phyloP scores from a whole-genome alignment of 345 rosid genomes.

The Pugionium dolabratum region DNA sequence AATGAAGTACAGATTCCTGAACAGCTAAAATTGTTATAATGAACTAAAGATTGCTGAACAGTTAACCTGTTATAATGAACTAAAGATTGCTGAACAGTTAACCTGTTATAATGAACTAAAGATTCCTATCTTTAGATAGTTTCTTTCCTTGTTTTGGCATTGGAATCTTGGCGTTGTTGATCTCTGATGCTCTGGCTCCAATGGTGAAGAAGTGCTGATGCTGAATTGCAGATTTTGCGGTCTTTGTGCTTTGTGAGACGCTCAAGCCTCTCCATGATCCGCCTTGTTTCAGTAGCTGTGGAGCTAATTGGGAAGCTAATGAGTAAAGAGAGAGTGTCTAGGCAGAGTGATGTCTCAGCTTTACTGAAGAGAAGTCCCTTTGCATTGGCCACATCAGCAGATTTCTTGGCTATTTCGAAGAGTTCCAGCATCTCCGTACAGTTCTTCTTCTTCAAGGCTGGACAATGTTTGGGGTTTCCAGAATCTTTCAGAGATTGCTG shows the following conservation, averaged over 20 bases:
- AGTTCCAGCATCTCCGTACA: slow-evolving; percentile 8
- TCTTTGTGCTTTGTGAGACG: slow-evolving; percentile 14
- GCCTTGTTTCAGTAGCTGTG: background rate
- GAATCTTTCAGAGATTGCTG: background rate
- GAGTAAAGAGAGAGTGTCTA: slow-evolving; percentile 14
- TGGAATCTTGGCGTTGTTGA: background rate
- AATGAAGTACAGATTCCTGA: too few species aligned
- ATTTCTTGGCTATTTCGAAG: slow-evolving; percentile 13
- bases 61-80: too few species aligned
- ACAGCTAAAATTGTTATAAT: too few species aligned
- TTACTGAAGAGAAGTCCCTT: slow-evolving; percentile 10
- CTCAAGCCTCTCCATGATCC: slow-evolving; percentile 7
- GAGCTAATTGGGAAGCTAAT: background rate
- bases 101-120: too few species aligned
- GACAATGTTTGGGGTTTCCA: background rate
- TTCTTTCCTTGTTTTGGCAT: background rate
- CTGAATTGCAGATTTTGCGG: slow-evolving; percentile 13
- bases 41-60: too few species aligned
- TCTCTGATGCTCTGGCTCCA: slow-evolving; percentile 21
- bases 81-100: too few species aligned
- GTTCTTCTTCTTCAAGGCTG: slow-evolving; percentile 16
- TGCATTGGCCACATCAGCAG: slow-evolving; percentile 12
- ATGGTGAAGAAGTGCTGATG: background rate
- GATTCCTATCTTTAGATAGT: too few species aligned
- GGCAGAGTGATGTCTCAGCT: slow-evolving; percentile 11